A percentile compares a stretch with the other conserved stretches of the same genome.
Conservation (phyloP, 2,329 filamentous ascomycete genomes). For the Aspergillus glaucus region DNA sequence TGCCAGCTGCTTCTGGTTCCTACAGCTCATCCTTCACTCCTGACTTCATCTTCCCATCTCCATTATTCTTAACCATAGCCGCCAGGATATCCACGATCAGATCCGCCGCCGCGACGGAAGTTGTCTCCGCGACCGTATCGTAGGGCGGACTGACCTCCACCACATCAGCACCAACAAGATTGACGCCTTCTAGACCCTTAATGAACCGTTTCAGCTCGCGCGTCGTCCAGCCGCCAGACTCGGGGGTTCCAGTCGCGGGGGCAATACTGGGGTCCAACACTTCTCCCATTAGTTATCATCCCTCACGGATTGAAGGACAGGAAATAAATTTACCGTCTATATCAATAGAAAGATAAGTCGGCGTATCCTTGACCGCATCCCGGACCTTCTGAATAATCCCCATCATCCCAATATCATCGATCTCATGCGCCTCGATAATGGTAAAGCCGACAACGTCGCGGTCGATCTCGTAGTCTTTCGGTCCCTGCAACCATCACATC, state of each 20-base stretch:
- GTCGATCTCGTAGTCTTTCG: conserved; percentile 21
- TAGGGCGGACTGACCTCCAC: conserved; percentile 44
- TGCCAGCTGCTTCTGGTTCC: background rate
- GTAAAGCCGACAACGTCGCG: conserved; percentile 16
- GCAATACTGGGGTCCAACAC: conserved; percentile 27
- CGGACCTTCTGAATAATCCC: conserved; percentile 15
- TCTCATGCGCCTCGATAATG: conserved; percentile 19
- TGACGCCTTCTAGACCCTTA: conserved; percentile 13
- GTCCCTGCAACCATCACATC: conserved; percentile 1
- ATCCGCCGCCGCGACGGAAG: conserved; percentile 23
- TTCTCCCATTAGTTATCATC: background rate
- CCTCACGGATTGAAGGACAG: background rate
- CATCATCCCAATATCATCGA: conserved; percentile 18
- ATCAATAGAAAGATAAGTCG: conserved; percentile 27
- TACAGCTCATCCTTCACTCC: background rate
- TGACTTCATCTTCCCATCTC: background rate
- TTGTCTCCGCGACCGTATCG: conserved; percentile 33
- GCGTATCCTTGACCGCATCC: conserved; percentile 13
- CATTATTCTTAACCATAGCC: conserved; percentile 18
- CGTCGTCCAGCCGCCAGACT: conserved; percentile 18
- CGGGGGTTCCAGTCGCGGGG: conserved; percentile 24
- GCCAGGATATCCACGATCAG: conserved; percentile 24
- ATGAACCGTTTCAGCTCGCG: conserved; percentile 15
- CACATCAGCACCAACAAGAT: conserved; percentile 16
- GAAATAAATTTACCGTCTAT: conserved; percentile 19